Evolutionary conservation across 768 basidiomycete genomes (phyloP).

Genomic region (Pluteus cervinus): DNA sequence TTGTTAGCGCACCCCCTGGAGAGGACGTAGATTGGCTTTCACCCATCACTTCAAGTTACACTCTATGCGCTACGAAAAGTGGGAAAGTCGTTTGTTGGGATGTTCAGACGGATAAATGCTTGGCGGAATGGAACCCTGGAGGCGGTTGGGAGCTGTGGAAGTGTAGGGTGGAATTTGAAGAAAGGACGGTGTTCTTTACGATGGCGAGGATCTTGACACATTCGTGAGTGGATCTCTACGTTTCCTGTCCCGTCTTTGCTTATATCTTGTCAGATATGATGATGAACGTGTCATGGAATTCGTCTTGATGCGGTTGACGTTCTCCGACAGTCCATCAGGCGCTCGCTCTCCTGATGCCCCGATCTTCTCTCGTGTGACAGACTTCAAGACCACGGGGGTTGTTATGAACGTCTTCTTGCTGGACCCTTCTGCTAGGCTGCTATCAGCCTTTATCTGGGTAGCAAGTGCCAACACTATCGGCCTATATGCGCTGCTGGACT

Average conservation of each 20-base stretch:
- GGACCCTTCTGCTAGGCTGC: conserved; percentile 52
- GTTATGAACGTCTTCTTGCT: conserved; percentile 78
- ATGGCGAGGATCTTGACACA: conserved; percentile 60
- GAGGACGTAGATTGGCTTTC: conserved; percentile 76
- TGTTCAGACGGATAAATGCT: conserved; percentile 49
- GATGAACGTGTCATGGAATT: conserved; percentile 67
- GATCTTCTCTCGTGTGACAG: conserved; percentile 51
- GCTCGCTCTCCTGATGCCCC: conserved; percentile 33
- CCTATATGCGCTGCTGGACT: conserved; percentile 60
- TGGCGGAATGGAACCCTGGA: conserved; percentile 66
- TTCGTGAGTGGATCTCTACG: conserved; percentile 31
- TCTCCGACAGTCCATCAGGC: conserved; percentile 44
- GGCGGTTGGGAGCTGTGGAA: conserved; percentile 72
- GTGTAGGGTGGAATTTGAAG: conserved; percentile 70
- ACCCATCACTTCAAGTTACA: conserved; percentile 70
- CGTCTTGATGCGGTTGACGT: conserved; percentile 61
- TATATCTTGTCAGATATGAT: conserved; percentile 35
- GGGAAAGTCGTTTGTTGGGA: conserved; percentile 79
- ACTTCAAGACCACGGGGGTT: conserved; percentile 58
- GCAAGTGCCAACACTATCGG: conserved; percentile 48
- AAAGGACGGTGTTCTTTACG: conserved; percentile 64
- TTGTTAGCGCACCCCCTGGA: conserved; percentile 57
- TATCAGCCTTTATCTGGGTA: conserved; percentile 70
- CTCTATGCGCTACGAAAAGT: conserved; percentile 70
- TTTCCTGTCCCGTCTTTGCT: neutral